A percentile compares a stretch with the other conserved stretches of the same genome.
Conservation (phyloP, 768 basidiomycete species). For the Pseudohyphozyma bogoriensis region DNA sequence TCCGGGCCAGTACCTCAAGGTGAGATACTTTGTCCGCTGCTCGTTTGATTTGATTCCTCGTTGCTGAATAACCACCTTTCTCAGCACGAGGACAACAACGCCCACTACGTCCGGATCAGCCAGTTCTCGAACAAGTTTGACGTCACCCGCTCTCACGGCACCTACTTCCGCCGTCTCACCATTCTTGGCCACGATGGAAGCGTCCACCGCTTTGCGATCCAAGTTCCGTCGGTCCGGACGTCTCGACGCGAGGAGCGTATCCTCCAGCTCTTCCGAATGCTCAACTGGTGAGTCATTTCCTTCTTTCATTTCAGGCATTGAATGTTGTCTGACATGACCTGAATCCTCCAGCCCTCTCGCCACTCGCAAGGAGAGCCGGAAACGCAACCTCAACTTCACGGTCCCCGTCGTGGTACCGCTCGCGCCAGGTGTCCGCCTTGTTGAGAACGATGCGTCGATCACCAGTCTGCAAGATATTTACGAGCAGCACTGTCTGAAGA, state of each 20-base stretch:
- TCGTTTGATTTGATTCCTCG: neutral
- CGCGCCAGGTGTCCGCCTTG: conserved; percentile 68
- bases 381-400: conserved; percentile 83
- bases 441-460: conserved; percentile 87
- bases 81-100: conserved; percentile 89
- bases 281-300: conserved; percentile 60
- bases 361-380: conserved; percentile 83
- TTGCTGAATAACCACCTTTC: conserved; percentile 4
- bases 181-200: conserved; percentile 85
- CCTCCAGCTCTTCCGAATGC: conserved; percentile 83
- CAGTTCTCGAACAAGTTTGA: conserved; percentile 87
- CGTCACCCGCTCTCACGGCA: conserved; percentile 72
- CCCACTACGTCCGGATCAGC: conserved; percentile 78
- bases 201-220: conserved; percentile 79
- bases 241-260: conserved; percentile 86
- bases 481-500: conserved; percentile 71
- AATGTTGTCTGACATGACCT: conserved; percentile 1
- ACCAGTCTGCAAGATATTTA: conserved; percentile 85
- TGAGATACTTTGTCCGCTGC: conserved; percentile 36
- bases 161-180: conserved; percentile 79
- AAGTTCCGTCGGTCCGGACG: conserved; percentile 72
- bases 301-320: conserved; percentile 3
- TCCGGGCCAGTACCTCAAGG: conserved; percentile 97
- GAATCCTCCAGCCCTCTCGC: conserved; percentile 53
- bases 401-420: conserved; percentile 71